phyloP scores from a whole-genome alignment of 2,329 filamentous ascomycete species.

The Berkeleyomyces rouxiae region DNA sequence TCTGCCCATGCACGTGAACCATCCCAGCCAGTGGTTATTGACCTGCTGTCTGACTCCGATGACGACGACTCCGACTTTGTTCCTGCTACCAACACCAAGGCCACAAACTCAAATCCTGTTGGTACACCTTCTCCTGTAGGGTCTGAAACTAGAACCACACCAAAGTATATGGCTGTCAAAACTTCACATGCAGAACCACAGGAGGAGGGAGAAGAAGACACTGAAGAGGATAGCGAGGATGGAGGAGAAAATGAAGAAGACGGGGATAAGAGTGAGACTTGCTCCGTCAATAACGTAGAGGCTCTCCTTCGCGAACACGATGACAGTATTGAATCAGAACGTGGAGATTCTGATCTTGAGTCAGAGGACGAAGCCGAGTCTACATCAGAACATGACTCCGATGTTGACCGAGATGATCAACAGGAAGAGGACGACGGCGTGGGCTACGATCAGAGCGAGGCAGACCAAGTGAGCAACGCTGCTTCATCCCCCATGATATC shows the following conservation, averaged over 20 bases:
- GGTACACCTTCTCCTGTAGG: background rate
- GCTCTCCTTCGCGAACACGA: slow-evolving; percentile 5
- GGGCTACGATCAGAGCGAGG: background rate
- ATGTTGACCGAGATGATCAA: background rate
- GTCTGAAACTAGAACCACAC: background rate
- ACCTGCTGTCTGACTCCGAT: slow-evolving; percentile 31
- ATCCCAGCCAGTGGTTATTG: slow-evolving; percentile 28
- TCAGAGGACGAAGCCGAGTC: background rate
- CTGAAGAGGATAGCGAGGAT: slow-evolving; percentile 12
- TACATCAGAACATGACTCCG: background rate
- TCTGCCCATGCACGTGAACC: slow-evolving; percentile 11
- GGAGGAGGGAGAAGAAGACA: slow-evolving; percentile 3
- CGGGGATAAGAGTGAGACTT: background rate
- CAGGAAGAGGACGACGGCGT: background rate
- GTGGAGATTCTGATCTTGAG: background rate
- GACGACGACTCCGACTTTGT: slow-evolving; percentile 15
- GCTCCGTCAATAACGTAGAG: too few relatives aligned
- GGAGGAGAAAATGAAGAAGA: background rate
- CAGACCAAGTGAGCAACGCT: background rate
- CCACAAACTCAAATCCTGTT: background rate
- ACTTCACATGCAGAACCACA: background rate
- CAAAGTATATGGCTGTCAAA: background rate
- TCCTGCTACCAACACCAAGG: background rate
- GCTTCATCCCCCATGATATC: background rate
- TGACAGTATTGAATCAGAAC: background rate